Evolutionary conservation across 2,329 filamentous ascomycete species (phyloP).

Genomic region (Epichloe coenophiala): DNA sequence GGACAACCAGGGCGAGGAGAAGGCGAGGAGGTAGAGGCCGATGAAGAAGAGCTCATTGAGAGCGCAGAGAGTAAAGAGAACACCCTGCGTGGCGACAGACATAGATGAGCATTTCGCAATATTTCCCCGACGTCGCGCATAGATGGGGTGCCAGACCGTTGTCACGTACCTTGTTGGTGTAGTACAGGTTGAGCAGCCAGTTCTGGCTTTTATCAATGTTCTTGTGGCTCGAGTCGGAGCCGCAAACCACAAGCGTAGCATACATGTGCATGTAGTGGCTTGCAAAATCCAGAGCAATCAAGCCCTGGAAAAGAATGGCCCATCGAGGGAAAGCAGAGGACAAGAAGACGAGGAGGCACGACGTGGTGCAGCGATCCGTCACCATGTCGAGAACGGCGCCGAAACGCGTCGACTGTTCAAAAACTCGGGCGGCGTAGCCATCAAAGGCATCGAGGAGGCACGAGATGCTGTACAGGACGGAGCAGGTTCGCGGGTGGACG

Average conservation of each 20-base stretch:
- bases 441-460: slow-evolving; percentile 93
- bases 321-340: slow-evolving; percentile 89
- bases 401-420: slow-evolving; percentile 85
- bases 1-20: slow-evolving; percentile 79
- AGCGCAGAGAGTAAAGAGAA: slow-evolving; percentile 81
- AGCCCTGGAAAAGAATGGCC: slow-evolving; percentile 83
- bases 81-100: slow-evolving; percentile 42
- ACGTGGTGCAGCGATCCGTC: slow-evolving; percentile 92
- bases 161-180: slow-evolving; percentile 75
- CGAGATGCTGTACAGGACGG: slow-evolving; percentile 79
- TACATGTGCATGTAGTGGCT: slow-evolving; percentile 99
- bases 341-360: slow-evolving; percentile 87
- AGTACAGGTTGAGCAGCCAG: slow-evolving; percentile 87
- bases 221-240: slow-evolving; percentile 75
- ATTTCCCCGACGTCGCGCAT: slow-evolving; percentile 6
- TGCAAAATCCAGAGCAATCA: slow-evolving; percentile 85
- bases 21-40: slow-evolving; percentile 91
- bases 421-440: slow-evolving; percentile 69
- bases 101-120: slow-evolving; percentile 1
- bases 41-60: slow-evolving; percentile 98
- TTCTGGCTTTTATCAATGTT: slow-evolving; percentile 79
- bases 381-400: slow-evolving; percentile 98
- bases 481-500: slow-evolving; percentile 91
- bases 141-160: neutral
- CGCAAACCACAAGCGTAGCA: slow-evolving; percentile 78